Base-by-base conservation (phyloP, 371 early-diverging fungal species). In the Mucor irregularis region DNA sequence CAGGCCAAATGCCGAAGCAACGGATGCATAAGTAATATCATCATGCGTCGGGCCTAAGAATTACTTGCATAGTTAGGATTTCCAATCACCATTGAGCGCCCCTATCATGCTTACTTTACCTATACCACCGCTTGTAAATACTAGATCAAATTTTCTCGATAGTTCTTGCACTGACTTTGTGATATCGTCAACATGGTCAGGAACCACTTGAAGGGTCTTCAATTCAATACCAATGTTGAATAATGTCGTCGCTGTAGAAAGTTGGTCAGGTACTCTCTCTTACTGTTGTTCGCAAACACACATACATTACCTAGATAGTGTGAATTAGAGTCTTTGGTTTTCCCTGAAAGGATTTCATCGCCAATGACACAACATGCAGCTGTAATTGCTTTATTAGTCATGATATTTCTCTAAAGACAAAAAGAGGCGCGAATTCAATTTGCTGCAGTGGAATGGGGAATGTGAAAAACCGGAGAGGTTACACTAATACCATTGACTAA, bases 331-430 rank as follows among this genome's bases (percentile, higher is more conserved):
- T 90, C 91, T 29, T 58, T 76, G 10, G 84, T 85, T 56, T 87
- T 89, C 30, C 91, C 91, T 56, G 73, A 78, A 11, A 91, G 78
- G 28, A 90, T 84, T 57, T 90, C 91, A 69, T 90, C 90, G 38
- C 79, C 79, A 52, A 78, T 75, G 22, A 76, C 59, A 34, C 69
- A 70, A 35, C 71, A 73, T 33, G 70, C 74, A 8, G 79, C 79
- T 19, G 61, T 53, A 16, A 44, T 40, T 17, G n/a, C 21, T 13
- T 40, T 30, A 9, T 33, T 48, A 5, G 26, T 45, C 37, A 54
- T 54, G 14, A 31, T 30, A n/a, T n/a, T n/a, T n/a, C n/a, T n/a
- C n/a, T n/a, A n/a, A n/a, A n/a, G n/a, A n/a, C 14, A 30, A 46
- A 14, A 46, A 16, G n/a, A n/a, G n/a, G n/a, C n/a, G n/a, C n/a